A percentile compares a stretch with the other conserved stretches of the same genome.
Evolutionary conservation across 2,329 filamentous ascomycete species (phyloP).

Genomic region (Aspergillus intermedius): DNA sequence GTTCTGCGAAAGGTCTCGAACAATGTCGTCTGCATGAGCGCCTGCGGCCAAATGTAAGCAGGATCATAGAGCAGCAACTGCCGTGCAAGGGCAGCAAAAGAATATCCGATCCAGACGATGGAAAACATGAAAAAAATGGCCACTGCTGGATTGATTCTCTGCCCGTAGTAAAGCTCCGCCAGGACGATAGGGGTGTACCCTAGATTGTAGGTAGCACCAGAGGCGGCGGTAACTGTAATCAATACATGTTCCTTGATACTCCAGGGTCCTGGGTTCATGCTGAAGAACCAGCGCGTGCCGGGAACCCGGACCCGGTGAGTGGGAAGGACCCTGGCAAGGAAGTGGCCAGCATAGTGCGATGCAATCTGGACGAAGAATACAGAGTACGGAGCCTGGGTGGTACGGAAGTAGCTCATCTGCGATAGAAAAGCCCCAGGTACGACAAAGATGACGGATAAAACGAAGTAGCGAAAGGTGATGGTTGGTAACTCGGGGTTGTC

Average conservation of each 20-base stretch:
- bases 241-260: slow-evolving; percentile 55
- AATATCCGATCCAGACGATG: slow-evolving; percentile 54
- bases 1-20: slow-evolving; percentile 50
- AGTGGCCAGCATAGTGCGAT: slow-evolving; percentile 48
- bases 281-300: slow-evolving; percentile 45
- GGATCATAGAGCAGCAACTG: slow-evolving; percentile 55
- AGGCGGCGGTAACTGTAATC: slow-evolving; percentile 49
- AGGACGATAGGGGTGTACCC: slow-evolving; percentile 50
- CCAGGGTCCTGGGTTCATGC: slow-evolving; percentile 52
- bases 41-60: slow-evolving; percentile 49
- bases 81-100: slow-evolving; percentile 52
- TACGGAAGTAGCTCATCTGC: slow-evolving; percentile 52
- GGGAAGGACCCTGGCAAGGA: slow-evolving; percentile 48
- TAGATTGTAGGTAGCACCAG: slow-evolving; percentile 48
- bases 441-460: slow-evolving; percentile 51
- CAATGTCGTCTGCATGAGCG: slow-evolving; percentile 51
- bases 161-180: slow-evolving; percentile 52
- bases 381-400: slow-evolving; percentile 53
- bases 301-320: slow-evolving; percentile 43
- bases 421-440: slow-evolving; percentile 53
- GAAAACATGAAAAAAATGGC: slow-evolving; percentile 56
- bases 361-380: slow-evolving; percentile 58
- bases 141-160: slow-evolving; percentile 47
- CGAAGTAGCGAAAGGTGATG: slow-evolving; percentile 55
- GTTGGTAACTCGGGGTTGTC: slow-evolving; percentile 52